Evolutionary conservation across 2,329 filamentous ascomycete species (phyloP), one percentile per base, ranked within the genome.

Genomic region (Pseudofabraea citricarpa): DNA sequence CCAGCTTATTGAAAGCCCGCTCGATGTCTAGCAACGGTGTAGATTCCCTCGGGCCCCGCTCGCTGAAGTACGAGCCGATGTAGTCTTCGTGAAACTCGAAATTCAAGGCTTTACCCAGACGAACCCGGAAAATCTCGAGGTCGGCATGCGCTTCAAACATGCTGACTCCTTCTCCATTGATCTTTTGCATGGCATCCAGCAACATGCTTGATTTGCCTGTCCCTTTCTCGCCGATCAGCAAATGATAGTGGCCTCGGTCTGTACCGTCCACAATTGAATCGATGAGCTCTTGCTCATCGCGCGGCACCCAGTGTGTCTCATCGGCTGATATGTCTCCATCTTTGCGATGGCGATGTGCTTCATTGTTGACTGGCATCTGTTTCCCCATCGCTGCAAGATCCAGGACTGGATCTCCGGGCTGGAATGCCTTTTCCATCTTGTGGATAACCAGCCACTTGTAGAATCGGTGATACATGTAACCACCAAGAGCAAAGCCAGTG

Each of bases 81-180:
- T 95, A 96, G 69, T 98, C 93, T 68, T 97, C 93, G 60, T 97
- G 89, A 57, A 87, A 98, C 61, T 98, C 93, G 62, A 90, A 98
- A 63, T 98, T 90, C 31, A 98, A 73, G 2, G 90, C 89, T 62
- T 95, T 96, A 20, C 93, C 93, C 3, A 98, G 76, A 4, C 93
- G 79, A 33, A 96, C 85, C 15, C 93, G 85, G 63, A 98, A 95
- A 46, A 98, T 95, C 59, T 98, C 93, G 1, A 90, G 77, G 63
- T 98, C 90, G 5, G 90, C 85, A 64, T 98, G 93, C 1, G 91
- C 90, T 66, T 98, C 93, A 58, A 97, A 87, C 88, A 98, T 95
- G 53, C 90, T 85, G 35, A 91, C 84, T 18, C 88, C 88, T 48
- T 93, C 85, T 4, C 90, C 93, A 49, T 95, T 79, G 44, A 90